Evolutionary conservation across 1,139 yeast species (phyloP), one percentile per base, ranked within the genome.

Genomic region (Meyerozyma guilliermondii): DNA sequence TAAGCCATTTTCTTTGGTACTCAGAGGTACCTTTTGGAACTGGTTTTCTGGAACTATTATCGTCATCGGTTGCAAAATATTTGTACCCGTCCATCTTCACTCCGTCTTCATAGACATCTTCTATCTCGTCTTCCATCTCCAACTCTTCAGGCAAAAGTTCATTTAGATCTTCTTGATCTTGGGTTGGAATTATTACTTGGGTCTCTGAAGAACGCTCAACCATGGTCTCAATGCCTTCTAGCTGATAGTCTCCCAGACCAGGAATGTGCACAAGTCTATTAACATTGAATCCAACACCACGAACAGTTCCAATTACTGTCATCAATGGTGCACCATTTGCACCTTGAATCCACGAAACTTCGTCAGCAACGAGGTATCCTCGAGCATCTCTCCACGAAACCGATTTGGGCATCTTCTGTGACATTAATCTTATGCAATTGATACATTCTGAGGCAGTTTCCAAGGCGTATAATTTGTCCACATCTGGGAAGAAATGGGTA

Each of bases 1-100:
- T 68, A 53, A 86, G 77, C 98, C 98, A 92, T 58, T 87, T 80
- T 7, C 96, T 87, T 66, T 92, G 98, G 60, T 91, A 91, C 45
- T 86, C 95, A 0, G 97, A 89, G 39, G 95, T 83, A 18, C 98
- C 98, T 56, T 78, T 78, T 16, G 98, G 98, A 26, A 87, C 68
- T 54, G 71, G 77, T 28, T 53, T 58, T 43, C 35, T 58, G 51
- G 47, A 56, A 40, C 49, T 54, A 41, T 44, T 41, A 24, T 40
- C 52, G 35, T 60, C 68, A 10, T 64, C 70, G 50, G 67, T 78
- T 43, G 70, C 71, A 50, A 85, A 76, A 56, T 81, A 83, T 33
- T 73, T 76, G 52, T 76, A 83, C 38, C 84, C 91, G 52, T 86
- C 94, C 62, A 84, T 76, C 58, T 87, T 74, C 18, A 87, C 81